Evolutionary conservation across 2,329 filamentous ascomycete genomes (phyloP).

Genomic region (Phialophora tarda): DNA sequence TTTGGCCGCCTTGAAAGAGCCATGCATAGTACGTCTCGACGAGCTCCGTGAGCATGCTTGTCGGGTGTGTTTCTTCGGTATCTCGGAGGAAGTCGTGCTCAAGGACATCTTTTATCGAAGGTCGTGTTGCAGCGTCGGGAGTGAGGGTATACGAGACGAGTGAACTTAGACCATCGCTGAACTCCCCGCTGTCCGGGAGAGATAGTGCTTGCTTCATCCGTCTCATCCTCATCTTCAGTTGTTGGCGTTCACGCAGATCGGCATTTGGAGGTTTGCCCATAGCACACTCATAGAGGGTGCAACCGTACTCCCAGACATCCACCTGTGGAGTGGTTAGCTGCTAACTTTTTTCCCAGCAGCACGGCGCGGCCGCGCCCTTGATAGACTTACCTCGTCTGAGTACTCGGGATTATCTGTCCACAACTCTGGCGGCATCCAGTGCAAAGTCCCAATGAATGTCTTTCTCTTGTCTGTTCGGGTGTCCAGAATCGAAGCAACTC

Average conservation of each 20-base stretch:
- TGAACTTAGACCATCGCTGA: slow-evolving; percentile 53
- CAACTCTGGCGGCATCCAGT: slow-evolving; percentile 71
- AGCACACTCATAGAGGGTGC: slow-evolving; percentile 57
- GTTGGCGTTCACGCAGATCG: slow-evolving; percentile 49
- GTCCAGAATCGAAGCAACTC: slow-evolving; percentile 67
- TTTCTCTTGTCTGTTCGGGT: slow-evolving; percentile 65
- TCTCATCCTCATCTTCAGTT: slow-evolving; percentile 48
- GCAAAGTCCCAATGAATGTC: slow-evolving; percentile 69
- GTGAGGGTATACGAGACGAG: slow-evolving; percentile 53
- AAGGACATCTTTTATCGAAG: slow-evolving; percentile 54
- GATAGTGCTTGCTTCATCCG: slow-evolving; percentile 51
- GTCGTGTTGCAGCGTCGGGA: slow-evolving; percentile 52
- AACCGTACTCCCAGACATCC: slow-evolving; percentile 59
- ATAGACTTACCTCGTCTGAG: slow-evolving; percentile 51
- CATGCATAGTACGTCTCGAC: slow-evolving; percentile 57
- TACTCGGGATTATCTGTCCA: slow-evolving; percentile 53
- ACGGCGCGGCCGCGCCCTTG: neutral
- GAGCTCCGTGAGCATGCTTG: slow-evolving; percentile 51
- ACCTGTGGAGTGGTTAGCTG: slow-evolving; percentile 43
- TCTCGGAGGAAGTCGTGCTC: slow-evolving; percentile 52
- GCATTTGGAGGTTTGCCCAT: slow-evolving; percentile 57
- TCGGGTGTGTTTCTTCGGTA: slow-evolving; percentile 53
- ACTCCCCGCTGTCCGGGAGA: slow-evolving; percentile 50
- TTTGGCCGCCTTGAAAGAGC: slow-evolving; percentile 55
- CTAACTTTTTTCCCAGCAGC: neutral